Conservation (phyloP, 1,284 basidiomycete species). For the Apiotrichum sp. region DNA sequence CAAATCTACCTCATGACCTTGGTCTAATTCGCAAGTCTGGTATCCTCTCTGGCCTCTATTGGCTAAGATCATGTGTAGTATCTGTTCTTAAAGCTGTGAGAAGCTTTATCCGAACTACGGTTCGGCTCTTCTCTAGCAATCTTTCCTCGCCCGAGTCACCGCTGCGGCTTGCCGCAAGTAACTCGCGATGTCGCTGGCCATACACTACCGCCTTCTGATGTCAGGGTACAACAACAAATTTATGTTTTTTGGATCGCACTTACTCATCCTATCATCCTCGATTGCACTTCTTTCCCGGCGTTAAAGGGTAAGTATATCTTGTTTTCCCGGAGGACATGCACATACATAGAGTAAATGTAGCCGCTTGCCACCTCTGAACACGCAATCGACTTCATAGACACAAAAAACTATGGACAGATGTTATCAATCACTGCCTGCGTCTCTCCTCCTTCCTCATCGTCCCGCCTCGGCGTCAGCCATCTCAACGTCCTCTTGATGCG, state of each 20-base stretch:
- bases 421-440: background rate
- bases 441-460: no score
- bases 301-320: no score
- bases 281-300: no score
- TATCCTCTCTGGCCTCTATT: constrained; percentile 48
- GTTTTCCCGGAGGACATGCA: no score
- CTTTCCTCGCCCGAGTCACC: constrained; percentile 26
- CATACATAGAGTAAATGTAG: no score
- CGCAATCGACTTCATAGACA: no score
- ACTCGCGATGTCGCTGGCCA: constrained; percentile 21
- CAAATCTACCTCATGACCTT: background rate
- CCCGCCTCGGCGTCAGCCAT: constrained; percentile 1
- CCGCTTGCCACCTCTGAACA: no score
- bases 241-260: background rate
- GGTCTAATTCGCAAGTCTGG: background rate
- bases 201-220: constrained; percentile 24
- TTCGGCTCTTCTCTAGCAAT: constrained; percentile 34
- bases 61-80: constrained; percentile 49
- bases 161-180: constrained; percentile 20
- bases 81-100: constrained; percentile 47
- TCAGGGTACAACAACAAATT: constrained; percentile 13
- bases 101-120: constrained; percentile 37
- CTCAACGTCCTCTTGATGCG: constrained; percentile 3
- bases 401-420: background rate
- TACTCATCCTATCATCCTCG: no score